phyloP scores from a whole-genome alignment of 108 stramenopile species.

The Fragilaria crotonensis region DNA sequence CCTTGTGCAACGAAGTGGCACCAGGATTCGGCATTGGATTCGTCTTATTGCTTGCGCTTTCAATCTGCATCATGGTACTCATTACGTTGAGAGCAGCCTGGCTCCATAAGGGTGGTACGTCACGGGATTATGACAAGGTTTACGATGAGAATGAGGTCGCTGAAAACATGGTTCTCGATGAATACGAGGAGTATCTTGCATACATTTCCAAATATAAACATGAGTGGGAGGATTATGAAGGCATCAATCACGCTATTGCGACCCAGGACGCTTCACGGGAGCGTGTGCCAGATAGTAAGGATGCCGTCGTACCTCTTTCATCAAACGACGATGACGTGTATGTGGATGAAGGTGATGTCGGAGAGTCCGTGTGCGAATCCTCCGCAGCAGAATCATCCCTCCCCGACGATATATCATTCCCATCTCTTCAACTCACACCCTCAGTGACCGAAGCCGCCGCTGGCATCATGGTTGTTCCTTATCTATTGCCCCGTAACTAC shows the following conservation, averaged over 20 bases:
- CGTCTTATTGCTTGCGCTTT: slow-evolving; percentile 29
- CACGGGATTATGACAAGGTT: slow-evolving; percentile 27
- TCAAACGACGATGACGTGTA: not conserved
- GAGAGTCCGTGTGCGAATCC: not conserved
- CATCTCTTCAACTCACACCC: not conserved
- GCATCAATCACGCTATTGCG: slow-evolving; percentile 5
- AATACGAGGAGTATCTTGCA: slow-evolving; percentile 51
- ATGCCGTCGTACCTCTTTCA: not conserved
- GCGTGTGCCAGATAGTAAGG: slow-evolving; percentile 7
- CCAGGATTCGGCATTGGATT: slow-evolving; percentile 22
- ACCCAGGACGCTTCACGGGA: not conserved
- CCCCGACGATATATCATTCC: not conserved
- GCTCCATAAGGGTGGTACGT: slow-evolving; percentile 10
- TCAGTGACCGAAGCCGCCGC: not conserved
- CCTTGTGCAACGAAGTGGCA: slow-evolving; percentile 30
- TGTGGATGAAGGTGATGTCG: slow-evolving; percentile 1
- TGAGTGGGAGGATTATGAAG: slow-evolving; percentile 58
- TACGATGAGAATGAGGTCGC: slow-evolving; percentile 43
- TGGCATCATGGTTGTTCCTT: not conserved
- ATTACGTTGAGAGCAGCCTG: slow-evolving; percentile 44
- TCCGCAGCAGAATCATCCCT: not conserved
- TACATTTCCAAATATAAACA: slow-evolving; percentile 53
- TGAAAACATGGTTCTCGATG: slow-evolving; percentile 53
- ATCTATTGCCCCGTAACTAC: not conserved
- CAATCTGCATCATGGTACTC: slow-evolving; percentile 22